Evolutionary conservation across 2,329 filamentous ascomycete species (phyloP).

Genomic region (Eurotiales sp.): DNA sequence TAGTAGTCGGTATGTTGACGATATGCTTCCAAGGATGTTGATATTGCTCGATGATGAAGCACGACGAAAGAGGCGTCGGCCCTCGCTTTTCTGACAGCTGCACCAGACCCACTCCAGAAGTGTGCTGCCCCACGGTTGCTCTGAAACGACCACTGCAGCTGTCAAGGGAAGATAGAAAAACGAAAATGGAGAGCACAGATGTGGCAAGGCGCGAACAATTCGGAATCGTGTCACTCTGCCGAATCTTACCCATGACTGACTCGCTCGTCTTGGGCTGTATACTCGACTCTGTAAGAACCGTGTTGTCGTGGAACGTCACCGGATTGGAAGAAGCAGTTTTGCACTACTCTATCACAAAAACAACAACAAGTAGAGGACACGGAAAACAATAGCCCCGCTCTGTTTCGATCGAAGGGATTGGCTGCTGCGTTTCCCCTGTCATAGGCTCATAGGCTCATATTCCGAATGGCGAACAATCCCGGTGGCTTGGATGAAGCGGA

Average conservation of each 20-base stretch:
- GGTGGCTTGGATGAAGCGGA: constrained; percentile 12
- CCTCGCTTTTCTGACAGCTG: too few relatives aligned
- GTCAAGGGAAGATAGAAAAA: too few relatives aligned
- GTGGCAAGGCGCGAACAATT: background rate
- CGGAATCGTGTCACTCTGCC: constrained; percentile 1
- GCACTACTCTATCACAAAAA: too few relatives aligned
- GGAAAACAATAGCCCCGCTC: background rate
- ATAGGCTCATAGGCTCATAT: background rate
- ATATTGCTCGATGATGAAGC: background rate
- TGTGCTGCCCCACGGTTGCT: too few relatives aligned
- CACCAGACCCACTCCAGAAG: too few relatives aligned
- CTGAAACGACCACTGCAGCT: too few relatives aligned
- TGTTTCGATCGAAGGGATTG: background rate
- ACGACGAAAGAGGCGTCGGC: background rate
- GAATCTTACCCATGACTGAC: background rate
- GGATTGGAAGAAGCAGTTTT: background rate
- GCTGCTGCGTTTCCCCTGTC: background rate
- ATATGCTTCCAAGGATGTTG: too few relatives aligned
- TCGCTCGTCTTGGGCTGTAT: background rate
- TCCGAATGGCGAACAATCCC: background rate
- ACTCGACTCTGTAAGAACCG: background rate
- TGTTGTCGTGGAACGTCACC: background rate
- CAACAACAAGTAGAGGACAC: too few relatives aligned
- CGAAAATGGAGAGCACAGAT: too few relatives aligned
- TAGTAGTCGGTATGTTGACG: too few relatives aligned